Conservation (phyloP, 2,329 filamentous ascomycete species). For the Trichoderma arundinaceum region DNA sequence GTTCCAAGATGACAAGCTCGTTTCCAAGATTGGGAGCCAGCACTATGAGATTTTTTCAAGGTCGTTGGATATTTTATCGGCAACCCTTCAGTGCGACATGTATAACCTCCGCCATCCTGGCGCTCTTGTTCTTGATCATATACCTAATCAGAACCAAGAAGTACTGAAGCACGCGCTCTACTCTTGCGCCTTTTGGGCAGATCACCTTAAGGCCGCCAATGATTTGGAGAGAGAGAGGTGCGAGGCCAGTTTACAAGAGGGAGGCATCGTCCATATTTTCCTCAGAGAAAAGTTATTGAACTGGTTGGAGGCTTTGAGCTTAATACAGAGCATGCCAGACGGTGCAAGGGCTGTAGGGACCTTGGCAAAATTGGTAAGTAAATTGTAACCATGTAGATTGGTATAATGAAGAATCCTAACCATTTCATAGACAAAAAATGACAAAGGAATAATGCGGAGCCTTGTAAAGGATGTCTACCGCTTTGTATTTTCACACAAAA, state of each 20-base stretch:
- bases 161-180: slow-evolving; percentile 32
- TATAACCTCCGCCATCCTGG: slow-evolving; percentile 38
- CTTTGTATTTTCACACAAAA: slow-evolving; percentile 38
- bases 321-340: slow-evolving; percentile 39
- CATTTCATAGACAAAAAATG: background rate
- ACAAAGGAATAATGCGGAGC: background rate
- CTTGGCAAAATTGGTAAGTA: slow-evolving; percentile 31
- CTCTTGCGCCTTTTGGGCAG: slow-evolving; percentile 37
- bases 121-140: background rate
- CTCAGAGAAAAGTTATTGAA: slow-evolving; percentile 46
- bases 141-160: slow-evolving; percentile 19
- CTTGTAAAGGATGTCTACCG: slow-evolving; percentile 41
- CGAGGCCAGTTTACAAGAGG: background rate
- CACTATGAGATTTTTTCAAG: background rate
- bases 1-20: slow-evolving; percentile 35
- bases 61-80: slow-evolving; percentile 29
- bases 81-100: slow-evolving; percentile 31
- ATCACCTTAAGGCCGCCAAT: slow-evolving; percentile 31
- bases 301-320: slow-evolving; percentile 52
- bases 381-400: background rate
- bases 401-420: background rate
- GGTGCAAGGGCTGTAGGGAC: slow-evolving; percentile 31
- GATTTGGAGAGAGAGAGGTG: background rate
- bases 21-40: slow-evolving; percentile 32
- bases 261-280: slow-evolving; percentile 41